Conservation (phyloP, 2,329 filamentous ascomycete genomes). For the Shiraia sp. region DNA sequence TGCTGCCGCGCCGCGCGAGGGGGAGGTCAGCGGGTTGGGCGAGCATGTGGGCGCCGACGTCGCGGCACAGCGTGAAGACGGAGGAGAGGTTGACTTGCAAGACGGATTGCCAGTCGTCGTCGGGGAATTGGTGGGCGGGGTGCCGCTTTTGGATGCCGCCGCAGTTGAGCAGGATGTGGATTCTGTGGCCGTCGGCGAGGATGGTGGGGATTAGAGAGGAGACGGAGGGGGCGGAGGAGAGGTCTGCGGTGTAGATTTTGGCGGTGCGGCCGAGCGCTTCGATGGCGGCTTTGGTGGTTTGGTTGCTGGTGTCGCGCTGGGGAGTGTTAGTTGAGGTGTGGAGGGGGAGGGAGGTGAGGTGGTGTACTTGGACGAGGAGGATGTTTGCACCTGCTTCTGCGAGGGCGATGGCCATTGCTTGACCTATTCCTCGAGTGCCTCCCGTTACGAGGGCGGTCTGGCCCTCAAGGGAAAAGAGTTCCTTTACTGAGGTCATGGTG, state of each 20-base stretch:
- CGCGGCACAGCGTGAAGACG: conserved; percentile 77
- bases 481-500: conserved; percentile 36
- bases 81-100: conserved; percentile 84
- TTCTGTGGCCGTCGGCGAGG: conserved; percentile 63
- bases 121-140: conserved; percentile 74
- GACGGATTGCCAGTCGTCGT: conserved; percentile 77
- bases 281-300: conserved; percentile 63
- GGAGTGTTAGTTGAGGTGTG: conserved; percentile 1
- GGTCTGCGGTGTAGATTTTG: conserved; percentile 70
- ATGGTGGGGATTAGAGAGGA: conserved; percentile 63
- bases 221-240: conserved; percentile 64
- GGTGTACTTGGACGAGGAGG: conserved; percentile 53
- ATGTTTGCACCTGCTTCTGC: conserved; percentile 57
- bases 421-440: conserved; percentile 55
- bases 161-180: conserved; percentile 83
- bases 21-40: conserved; percentile 55
- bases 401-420: conserved; percentile 55
- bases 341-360: neutral
- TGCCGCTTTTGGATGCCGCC: conserved; percentile 84
- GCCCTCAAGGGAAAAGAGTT: conserved; percentile 55
- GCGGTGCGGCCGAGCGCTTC: conserved; percentile 68
- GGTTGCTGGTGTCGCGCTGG: conserved; percentile 60
- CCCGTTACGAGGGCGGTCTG: conserved; percentile 56
- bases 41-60: conserved; percentile 80
- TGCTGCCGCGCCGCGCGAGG: conserved; percentile 62